These are phyloP conservation scores for Bonia amplexicaulis DNA, from an alignment of 176 grass and related monocot species.

Conservation along the genomic window DNA sequence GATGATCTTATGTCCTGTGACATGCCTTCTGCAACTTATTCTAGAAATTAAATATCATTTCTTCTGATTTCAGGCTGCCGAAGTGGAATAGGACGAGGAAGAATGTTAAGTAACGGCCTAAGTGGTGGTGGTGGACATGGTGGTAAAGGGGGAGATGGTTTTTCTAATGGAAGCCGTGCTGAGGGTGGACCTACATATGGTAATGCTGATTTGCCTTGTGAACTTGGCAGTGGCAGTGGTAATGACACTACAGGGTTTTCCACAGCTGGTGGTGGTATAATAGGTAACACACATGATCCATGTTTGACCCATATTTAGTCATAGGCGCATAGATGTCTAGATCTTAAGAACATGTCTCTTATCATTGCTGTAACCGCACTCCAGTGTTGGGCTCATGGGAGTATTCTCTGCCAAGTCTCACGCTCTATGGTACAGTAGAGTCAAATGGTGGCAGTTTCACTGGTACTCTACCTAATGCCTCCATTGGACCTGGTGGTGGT, in stretches of 20 bases:
- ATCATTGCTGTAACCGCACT: constrained; percentile 25
- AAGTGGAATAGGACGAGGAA: constrained; percentile 82
- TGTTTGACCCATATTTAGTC: constrained; percentile 11
- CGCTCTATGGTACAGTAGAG: constrained; percentile 74
- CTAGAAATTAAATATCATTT: not conserved
- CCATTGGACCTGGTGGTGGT: constrained; percentile 78
- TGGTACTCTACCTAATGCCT: constrained; percentile 36
- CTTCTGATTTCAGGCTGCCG: constrained; percentile 66
- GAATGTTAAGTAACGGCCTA: constrained; percentile 48
- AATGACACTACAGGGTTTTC: constrained; percentile 63
- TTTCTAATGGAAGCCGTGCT: constrained; percentile 31
- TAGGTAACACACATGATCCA: constrained; percentile 52
- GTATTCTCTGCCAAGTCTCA: constrained; percentile 64
- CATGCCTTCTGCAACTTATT: not conserved
- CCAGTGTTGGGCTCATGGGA: constrained; percentile 97
- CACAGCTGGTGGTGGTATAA: constrained; percentile 92
- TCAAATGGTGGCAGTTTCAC: constrained; percentile 71
- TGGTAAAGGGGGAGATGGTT: constrained; percentile 78
- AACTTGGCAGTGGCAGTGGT: constrained; percentile 97
- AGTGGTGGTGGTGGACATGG: constrained; percentile 94
- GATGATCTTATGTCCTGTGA: not conserved
- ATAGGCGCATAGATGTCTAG: not conserved
- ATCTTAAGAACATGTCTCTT: constrained; percentile 14
- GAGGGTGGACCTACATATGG: constrained; percentile 74
- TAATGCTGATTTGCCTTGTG: constrained; percentile 86